Evolutionary conservation across 2,329 filamentous ascomycete genomes (phyloP), one percentile per base, ranked within the genome.

Genomic region (Coniochaeta pulveracea): DNA sequence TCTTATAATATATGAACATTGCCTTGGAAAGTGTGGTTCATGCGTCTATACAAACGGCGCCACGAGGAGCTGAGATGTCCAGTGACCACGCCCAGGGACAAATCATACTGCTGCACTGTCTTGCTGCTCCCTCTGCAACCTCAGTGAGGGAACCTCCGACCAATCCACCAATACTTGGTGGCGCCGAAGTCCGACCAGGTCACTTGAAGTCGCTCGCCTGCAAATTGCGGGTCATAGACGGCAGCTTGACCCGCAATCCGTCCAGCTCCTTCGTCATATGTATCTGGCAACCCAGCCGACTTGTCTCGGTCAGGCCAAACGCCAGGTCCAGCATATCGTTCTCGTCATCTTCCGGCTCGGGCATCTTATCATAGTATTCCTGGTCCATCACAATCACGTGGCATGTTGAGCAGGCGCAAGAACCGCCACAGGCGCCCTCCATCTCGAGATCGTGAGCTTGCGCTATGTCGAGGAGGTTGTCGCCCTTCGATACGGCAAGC

Each of bases 401-500:
- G 62, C 86, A 94, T 5, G 86, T 94, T 37, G 83, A 91, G 62
- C 86, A 94, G 35, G 86, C 86, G 58, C 86, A 94, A 21, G 84
- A 91, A 15, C 86, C 91, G 45, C 91, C 91, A 51, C 91, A 98
- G 10, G 91, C 91, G 40, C 91, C 88, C 66, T 98, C 91, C 89
- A 98, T 96, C 57, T 98, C 91, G 26, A 98, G 65, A 51, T 96
- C 89, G 57, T 96, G 75, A 28, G 82, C 85, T 55, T 95, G 89
- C 15, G 89, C 91, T 50, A 98, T 89, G 50, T 96, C 89, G 35
- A 98, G 69, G 34, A 98, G 66, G 56, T 98, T 98, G 58, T 94
- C 86, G 32, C 91, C 91, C 47, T 82, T 76, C 10, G 75, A 66
- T 7, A 95, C 89, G 38, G 80, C 76, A 48, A 95, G 75, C 39